These are phyloP conservation scores for Daedaleopsis sinensis DNA, from an alignment of 768 basidiomycete species.

Conservation along the genomic window DNA sequence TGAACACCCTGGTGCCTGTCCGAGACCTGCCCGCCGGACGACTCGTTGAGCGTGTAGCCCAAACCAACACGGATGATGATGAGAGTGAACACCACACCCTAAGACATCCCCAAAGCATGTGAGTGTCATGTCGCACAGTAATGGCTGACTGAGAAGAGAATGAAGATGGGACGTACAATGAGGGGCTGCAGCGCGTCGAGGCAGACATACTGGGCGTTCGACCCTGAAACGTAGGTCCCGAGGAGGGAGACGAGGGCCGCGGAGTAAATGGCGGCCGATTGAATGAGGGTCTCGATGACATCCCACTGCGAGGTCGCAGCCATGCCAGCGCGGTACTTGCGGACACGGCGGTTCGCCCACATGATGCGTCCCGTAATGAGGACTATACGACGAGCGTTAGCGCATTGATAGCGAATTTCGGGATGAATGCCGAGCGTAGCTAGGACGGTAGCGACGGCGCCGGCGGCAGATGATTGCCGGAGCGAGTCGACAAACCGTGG, in stretches of 20 bases:
- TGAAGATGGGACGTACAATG: conserved; percentile 11
- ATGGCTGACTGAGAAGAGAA: background rate
- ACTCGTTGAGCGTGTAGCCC: background rate
- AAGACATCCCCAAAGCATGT: background rate
- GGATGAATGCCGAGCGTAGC: too few species aligned
- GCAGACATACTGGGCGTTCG: conserved; percentile 16
- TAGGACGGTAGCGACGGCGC: background rate
- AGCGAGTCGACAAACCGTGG: background rate
- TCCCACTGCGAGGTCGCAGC: conserved; percentile 4
- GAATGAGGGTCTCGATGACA: conserved; percentile 16
- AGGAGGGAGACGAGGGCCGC: conserved; percentile 10
- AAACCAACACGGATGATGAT: conserved; percentile 11
- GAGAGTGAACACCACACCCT: conserved; percentile 7
- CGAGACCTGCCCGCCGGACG: background rate
- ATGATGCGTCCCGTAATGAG: conserved; percentile 11
- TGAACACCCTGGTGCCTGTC: background rate
- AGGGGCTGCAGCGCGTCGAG: conserved; percentile 13
- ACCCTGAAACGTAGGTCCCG: conserved; percentile 7
- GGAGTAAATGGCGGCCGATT: conserved; percentile 19
- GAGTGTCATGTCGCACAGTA: too few species aligned
- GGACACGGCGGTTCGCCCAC: conserved; percentile 1
- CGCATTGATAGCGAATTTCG: background rate
- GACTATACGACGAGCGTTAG: background rate
- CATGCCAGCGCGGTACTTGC: background rate
- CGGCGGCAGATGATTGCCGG: background rate